Evolutionary conservation across 2,329 filamentous ascomycete species (phyloP), one percentile per base, ranked within the genome.

Genomic region (Eurotiales sp.): DNA sequence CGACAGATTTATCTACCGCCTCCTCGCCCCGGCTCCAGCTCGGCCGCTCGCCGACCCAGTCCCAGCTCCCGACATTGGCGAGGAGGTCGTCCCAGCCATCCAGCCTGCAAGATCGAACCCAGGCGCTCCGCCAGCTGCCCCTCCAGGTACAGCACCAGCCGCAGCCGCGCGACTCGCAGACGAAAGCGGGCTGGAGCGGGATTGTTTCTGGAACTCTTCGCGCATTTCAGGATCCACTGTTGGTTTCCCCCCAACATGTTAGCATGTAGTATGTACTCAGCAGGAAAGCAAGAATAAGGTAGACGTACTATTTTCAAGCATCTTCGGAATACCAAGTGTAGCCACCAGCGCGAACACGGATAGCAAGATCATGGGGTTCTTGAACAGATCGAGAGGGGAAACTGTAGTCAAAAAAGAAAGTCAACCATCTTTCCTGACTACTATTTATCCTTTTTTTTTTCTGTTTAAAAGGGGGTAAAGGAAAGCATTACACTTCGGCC

Each of bases 191-290:
- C 83, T 85, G 56, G 82, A 81, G 72, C 90, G 90, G 69, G 93
- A 90, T 64, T 90, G 86, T 63, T 90, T 88, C 68, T 96, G 90
- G 66, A 93, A 96, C 68, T 97, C 93, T 61, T 88, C 89, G 62
- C 85, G 85, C 73, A 89, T 87, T 71, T 99, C 93, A n/a, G 90
- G 90, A 67, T 97, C 93, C 91, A 99, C 91, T 96, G n/a, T 63
- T 41, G 23, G 11, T 53, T 3, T 19, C 10, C 27, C 2, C 10
- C 2, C 29, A 19, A 40, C 27, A n/a, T n/a, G 30, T 42, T 34
- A 44, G 51, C 14, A 51, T 22, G n/a, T 21, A 22, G 34, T 19
- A 27, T 14, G 32, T n/a, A 46, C 59, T 50, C 63, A 55, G 2
- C 4, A 7, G 57, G 54, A 46, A 17, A 11, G 4, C 10, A 36